Percentiles rank a stretch among this genome's conserved stretches.
Conservation (phyloP, 1,284 basidiomycete genomes). For the Porogramme epimiltina region DNA sequence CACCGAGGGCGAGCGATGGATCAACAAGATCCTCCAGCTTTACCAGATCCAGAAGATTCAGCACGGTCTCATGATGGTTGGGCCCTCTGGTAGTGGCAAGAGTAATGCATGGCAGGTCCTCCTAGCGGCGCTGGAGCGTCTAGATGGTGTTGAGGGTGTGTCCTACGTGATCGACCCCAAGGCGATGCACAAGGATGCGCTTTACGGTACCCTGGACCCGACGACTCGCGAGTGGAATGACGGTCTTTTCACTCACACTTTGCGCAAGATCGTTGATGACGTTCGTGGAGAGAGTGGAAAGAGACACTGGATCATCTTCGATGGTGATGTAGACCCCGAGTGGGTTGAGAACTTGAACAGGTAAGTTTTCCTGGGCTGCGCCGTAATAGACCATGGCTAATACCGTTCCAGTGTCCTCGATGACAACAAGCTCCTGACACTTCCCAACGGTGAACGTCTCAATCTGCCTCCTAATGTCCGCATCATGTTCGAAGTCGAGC, state of each 20-base stretch:
- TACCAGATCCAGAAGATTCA: slow-evolving; percentile 99
- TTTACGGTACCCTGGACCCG: slow-evolving; percentile 96
- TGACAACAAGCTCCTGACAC: slow-evolving; percentile 96
- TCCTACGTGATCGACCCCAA: slow-evolving; percentile 99
- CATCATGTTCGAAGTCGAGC: slow-evolving; percentile 99
- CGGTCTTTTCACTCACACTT: slow-evolving; percentile 96
- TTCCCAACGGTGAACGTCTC: slow-evolving; percentile 98
- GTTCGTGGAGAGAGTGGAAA: slow-evolving; percentile 97
- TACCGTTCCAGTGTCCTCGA: slow-evolving; percentile 81
- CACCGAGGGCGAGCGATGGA: slow-evolving; percentile 87
- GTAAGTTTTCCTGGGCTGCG: slow-evolving; percentile 42
- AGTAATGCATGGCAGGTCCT: slow-evolving; percentile 97
- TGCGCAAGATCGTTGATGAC: slow-evolving; percentile 98
- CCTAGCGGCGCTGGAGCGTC: slow-evolving; percentile 85
- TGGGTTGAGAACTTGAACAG: slow-evolving; percentile 99
- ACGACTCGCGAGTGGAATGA: slow-evolving; percentile 99
- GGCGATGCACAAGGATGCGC: slow-evolving; percentile 97
- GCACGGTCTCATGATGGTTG: slow-evolving; percentile 99
- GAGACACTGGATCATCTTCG: slow-evolving; percentile 99
- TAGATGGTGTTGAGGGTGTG: slow-evolving; percentile 92
- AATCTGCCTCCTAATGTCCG: slow-evolving; percentile 97
- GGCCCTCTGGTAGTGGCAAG: slow-evolving; percentile 96
- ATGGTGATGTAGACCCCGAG: slow-evolving; percentile 99
- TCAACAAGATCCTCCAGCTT: slow-evolving; percentile 94
- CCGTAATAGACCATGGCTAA: slow-evolving; percentile 7